These are phyloP conservation scores for Barnettozyma californica DNA, from an alignment of 805 yeast species.

Conservation along the genomic window DNA sequence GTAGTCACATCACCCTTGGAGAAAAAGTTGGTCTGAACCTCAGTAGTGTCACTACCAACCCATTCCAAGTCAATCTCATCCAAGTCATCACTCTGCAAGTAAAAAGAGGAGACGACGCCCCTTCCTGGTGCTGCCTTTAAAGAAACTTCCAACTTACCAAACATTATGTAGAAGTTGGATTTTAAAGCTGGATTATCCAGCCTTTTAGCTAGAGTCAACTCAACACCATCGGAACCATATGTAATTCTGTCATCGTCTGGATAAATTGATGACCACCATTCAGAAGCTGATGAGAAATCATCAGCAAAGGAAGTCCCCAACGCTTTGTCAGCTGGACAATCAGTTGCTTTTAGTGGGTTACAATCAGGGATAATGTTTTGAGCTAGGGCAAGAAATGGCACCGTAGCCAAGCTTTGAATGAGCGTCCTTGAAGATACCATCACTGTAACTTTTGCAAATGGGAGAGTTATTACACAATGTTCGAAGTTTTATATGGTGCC, in stretches of 20 bases:
- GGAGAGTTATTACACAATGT: background rate
- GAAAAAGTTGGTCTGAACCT: conserved; percentile 76
- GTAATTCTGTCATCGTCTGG: conserved; percentile 38
- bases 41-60: conserved; percentile 72
- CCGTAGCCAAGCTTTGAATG: background rate
- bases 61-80: conserved; percentile 91
- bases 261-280: conserved; percentile 33
- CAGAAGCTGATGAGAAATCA: conserved; percentile 44
- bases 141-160: conserved; percentile 73
- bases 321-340: conserved; percentile 52
- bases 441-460: background rate
- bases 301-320: conserved; percentile 50
- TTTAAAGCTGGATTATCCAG: conserved; percentile 74
- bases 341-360: conserved; percentile 36
- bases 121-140: conserved; percentile 69
- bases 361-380: conserved; percentile 28
- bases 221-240: conserved; percentile 52
- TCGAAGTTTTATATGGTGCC: background rate
- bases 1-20: conserved; percentile 75
- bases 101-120: conserved; percentile 79
- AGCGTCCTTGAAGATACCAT: background rate
- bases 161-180: conserved; percentile 83
- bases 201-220: conserved; percentile 52
- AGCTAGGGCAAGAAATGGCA: conserved; percentile 8
- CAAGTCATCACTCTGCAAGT: conserved; percentile 74